These are phyloP conservation scores for Phytophthora macrochlamydospora DNA, from an alignment of 352 stramenopile species.

Conservation along the genomic window DNA sequence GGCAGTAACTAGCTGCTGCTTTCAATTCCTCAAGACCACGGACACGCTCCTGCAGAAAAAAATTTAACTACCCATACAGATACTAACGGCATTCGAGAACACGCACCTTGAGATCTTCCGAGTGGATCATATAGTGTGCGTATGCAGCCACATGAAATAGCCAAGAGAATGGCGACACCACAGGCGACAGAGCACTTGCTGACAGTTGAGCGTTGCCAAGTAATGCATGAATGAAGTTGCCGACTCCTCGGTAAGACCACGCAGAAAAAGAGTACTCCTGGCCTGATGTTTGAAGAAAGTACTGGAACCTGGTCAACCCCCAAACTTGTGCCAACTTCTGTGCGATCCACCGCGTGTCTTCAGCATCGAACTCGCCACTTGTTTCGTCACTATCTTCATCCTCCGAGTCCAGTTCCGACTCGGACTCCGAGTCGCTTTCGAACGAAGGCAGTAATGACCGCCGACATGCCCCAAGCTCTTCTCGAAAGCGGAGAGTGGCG, in stretches of 20 bases:
- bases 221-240: constrained; percentile 38
- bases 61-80: no score
- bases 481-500: constrained; percentile 58
- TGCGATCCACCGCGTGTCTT: constrained; percentile 46
- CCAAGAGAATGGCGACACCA: constrained; percentile 49
- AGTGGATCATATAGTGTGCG: constrained; percentile 46
- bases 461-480: constrained; percentile 49
- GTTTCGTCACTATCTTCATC: constrained; percentile 34
- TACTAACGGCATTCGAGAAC: neutral
- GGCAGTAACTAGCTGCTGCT: constrained; percentile 19
- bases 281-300: constrained; percentile 52
- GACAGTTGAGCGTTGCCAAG: constrained; percentile 23
- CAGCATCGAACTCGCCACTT: constrained; percentile 11
- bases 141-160: constrained; percentile 51
- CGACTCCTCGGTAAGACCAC: constrained; percentile 61
- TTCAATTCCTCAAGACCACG: constrained; percentile 38
- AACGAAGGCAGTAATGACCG: constrained; percentile 43
- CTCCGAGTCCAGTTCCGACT: constrained; percentile 30
- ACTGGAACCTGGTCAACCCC: constrained; percentile 43
- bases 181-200: constrained; percentile 10
- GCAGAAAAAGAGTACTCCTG: constrained; percentile 67
- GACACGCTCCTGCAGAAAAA: constrained; percentile 30
- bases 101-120: constrained; percentile 36
- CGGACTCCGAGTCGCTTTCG: constrained; percentile 39
- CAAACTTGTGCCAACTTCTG: constrained; percentile 29